A percentile compares a stretch with the other conserved stretches of the same genome.
Conservation (phyloP, 371 early-diverging fungal species). For the Blastocladiella emersonii region DNA sequence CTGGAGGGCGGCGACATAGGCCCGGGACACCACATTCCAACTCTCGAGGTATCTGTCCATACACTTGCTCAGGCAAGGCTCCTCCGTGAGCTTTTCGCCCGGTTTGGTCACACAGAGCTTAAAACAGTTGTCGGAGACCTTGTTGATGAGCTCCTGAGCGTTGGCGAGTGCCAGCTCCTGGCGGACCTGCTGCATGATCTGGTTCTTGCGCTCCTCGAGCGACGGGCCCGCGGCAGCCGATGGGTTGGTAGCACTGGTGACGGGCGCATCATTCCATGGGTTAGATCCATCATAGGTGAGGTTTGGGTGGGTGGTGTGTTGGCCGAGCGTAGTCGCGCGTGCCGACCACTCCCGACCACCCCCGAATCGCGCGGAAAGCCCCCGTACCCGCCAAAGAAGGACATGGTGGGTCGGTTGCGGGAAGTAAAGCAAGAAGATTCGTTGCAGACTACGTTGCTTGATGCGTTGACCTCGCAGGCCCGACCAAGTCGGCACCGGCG, state of each 20-base stretch:
- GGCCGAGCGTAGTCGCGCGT: too few relatives aligned
- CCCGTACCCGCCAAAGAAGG: slow-evolving; percentile 1
- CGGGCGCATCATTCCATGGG: too few relatives aligned
- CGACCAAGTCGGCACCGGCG: too few relatives aligned
- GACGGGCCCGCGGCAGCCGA: neutral
- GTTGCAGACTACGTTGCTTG: too few relatives aligned
- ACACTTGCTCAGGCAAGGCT: slow-evolving; percentile 63
- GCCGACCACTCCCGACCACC: too few relatives aligned
- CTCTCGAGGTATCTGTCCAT: slow-evolving; percentile 79
- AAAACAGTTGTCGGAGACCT: slow-evolving; percentile 75
- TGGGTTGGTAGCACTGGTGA: too few relatives aligned
- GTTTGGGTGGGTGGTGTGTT: neutral
- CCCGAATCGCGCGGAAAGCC: too few relatives aligned
- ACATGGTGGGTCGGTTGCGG: neutral
- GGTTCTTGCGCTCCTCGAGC: slow-evolving; percentile 47
- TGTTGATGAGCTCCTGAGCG: slow-evolving; percentile 72
- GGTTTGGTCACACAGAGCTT: slow-evolving; percentile 71
- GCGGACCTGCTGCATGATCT: slow-evolving; percentile 72
- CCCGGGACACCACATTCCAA: slow-evolving; percentile 69
- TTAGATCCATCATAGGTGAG: too few relatives aligned
- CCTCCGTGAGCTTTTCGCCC: slow-evolving; percentile 52
- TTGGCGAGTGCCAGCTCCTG: slow-evolving; percentile 71
- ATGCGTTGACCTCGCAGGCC: too few relatives aligned
- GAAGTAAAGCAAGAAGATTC: too few relatives aligned
- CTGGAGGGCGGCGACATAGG: slow-evolving; percentile 55